Base-by-base conservation (phyloP, 768 basidiomycete genomes). In the Suillus discolor region DNA sequence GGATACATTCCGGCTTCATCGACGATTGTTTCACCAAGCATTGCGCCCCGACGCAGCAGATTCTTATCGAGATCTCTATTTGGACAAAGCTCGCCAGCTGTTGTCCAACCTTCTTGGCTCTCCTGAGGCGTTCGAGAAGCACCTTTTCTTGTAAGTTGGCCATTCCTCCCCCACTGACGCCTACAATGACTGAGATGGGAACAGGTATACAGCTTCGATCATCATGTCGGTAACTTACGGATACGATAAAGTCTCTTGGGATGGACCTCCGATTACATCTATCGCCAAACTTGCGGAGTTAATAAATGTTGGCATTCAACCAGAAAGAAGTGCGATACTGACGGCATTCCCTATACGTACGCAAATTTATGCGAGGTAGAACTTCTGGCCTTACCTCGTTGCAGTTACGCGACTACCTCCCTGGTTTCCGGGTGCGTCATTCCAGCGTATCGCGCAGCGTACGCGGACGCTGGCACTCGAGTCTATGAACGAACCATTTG, bases 181-280 rank as follows among this genome's bases (percentile, higher is more conserved):
- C 12, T n/a, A 20, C 7, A 3, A 25, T 54, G 8, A 38, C 31
- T 47, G 62, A 62, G 67, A 23, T 16, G 47, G 44, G 7, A 39
- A 3, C 23, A 77, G 76, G 41, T 75, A 77, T 23, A 71, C 77
- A 44, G 62, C 74, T 42, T 77, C 75, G 25, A 72, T 77, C 42
- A 77, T 74, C 1, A 77, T 75, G 75, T 64, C 66, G 4, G 66
- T 70, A 54, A 77, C 76, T 2, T 77, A 75, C 54, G 74, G 74
- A 42, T 75, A 75, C 13, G 69, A 77, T 59, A 67, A 47, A 18
- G 57, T 69, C 51, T 74, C 74, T 5, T 57, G 75, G 66, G 67
- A 77, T 11, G 71, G 67, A 8, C 74, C 72, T 2, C 64, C 75
- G 18, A 73, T 75, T 51, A 72, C 68, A 49, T 68, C 76, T 6